Evolutionary conservation across 164 flowering plant species (phyloP), one percentile per base, ranked within the genome.

Genomic region (Malania oleifera): DNA sequence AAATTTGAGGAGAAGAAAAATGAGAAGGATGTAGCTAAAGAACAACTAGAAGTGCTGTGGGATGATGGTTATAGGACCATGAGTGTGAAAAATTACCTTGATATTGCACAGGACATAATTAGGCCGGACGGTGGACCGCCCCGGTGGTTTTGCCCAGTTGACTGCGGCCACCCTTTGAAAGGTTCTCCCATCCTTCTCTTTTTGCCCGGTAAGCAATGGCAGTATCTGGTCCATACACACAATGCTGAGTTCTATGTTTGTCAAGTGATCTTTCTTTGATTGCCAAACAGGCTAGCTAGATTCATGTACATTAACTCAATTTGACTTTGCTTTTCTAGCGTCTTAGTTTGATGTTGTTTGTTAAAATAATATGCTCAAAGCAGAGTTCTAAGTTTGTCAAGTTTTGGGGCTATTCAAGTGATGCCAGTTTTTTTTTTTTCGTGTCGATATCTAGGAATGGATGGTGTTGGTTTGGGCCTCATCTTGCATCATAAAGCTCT

Each of bases 141-240:
- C 11, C 65, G 97, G 60, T 90, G 97, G 97, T 85, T 90, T 70
- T 72, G 82, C 59, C 97, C 97, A 0, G 67, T 83, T 53, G 80
- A 68, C 3, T 80, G 85, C 52, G 90, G 90, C 8, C 52, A 57
- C 7, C 90, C 86, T 9, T 63, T 87, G 18, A 67, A 74, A 26
- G 75, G 60, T 55, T 71, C 97, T 37, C 97, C 95, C 15, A 19
- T 73, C 56, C 87, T 90, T 57, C 64, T 90, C 43, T 90, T 82
- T 67, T 72, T 86, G 73, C 95, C 91, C n/a, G 91, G 96, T 88
- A 83, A 73, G 48, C 20, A 6, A 39, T 50, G 28, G 14, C 20
- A 22, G 1, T 7, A 10, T 18, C 8, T 22, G 27, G n/a, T n/a
- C n/a, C n/a, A n/a, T n/a, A n/a, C n/a, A n/a, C n/a, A n/a, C n/a